Evolutionary conservation across 805 yeast species (phyloP).

Genomic region (Cyberlindnera maritima): DNA sequence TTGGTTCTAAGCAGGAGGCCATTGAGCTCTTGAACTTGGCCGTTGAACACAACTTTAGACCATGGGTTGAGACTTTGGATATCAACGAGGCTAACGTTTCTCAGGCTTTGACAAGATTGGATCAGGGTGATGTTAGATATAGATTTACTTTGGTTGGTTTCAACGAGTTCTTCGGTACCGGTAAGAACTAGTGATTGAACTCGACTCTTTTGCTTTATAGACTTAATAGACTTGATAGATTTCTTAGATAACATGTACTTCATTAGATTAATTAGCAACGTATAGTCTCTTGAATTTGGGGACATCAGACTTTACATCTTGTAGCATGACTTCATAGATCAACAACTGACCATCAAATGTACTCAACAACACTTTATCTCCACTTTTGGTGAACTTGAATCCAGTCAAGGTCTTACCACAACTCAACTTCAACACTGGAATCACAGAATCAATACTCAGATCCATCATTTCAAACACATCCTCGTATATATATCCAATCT

Average conservation of each 20-base stretch:
- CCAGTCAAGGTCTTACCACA: constrained; percentile 13
- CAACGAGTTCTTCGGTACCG: constrained; percentile 37
- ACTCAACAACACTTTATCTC: constrained; percentile 16
- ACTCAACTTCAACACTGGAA: constrained; percentile 21
- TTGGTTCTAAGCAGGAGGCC: constrained; percentile 65
- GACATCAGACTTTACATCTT: constrained; percentile 16
- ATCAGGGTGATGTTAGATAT: constrained; percentile 56
- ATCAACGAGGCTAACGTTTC: constrained; percentile 51
- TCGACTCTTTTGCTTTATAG: neutral
- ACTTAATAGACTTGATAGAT: neutral
- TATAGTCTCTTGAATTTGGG: constrained; percentile 22
- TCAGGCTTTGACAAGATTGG: constrained; percentile 53
- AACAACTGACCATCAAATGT: constrained; percentile 16
- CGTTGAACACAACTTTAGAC: constrained; percentile 51
- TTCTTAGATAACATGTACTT: too few species aligned
- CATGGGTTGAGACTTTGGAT: constrained; percentile 63
- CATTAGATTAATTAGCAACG: neutral
- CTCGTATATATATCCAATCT: constrained; percentile 30
- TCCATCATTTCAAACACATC: constrained; percentile 32
- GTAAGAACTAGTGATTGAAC: constrained; percentile 7
- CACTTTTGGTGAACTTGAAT: constrained; percentile 19
- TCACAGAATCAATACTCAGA: constrained; percentile 26
- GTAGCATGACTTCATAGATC: constrained; percentile 18
- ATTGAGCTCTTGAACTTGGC: constrained; percentile 65
- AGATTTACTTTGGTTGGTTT: constrained; percentile 60